These are phyloP conservation scores for Rhypophila decipiens DNA, from an alignment of 495 filamentous ascomycete species.

Conservation along the genomic window DNA sequence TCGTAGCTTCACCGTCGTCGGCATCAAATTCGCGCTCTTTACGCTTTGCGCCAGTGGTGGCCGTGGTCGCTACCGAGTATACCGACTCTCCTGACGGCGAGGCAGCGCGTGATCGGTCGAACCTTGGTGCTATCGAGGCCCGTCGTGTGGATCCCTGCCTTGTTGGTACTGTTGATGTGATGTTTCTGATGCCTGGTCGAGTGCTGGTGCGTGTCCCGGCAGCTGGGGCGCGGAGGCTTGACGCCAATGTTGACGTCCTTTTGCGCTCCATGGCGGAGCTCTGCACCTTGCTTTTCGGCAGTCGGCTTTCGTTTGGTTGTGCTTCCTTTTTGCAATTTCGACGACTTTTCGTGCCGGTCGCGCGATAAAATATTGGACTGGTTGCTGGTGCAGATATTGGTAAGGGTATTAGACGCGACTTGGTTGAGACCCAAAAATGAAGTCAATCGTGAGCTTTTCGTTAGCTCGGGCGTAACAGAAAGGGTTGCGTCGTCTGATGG, in stretches of 20 bases:
- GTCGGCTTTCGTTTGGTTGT: neutral
- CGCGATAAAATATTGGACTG: neutral
- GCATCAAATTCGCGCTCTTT: slow-evolving; percentile 79
- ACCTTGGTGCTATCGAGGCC: slow-evolving; percentile 23
- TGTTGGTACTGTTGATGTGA: slow-evolving; percentile 1
- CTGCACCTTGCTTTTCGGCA: neutral
- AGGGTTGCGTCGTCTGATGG: neutral
- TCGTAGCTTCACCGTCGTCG: slow-evolving; percentile 73
- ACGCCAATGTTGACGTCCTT: slow-evolving; percentile 18
- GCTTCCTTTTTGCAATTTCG: neutral
- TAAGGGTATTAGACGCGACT: neutral
- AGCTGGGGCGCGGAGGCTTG: slow-evolving; percentile 3
- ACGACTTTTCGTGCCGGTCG: no score
- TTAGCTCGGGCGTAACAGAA: neutral
- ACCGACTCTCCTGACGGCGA: slow-evolving; percentile 66
- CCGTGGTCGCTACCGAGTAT: slow-evolving; percentile 43
- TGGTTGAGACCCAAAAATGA: neutral
- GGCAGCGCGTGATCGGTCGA: slow-evolving; percentile 38
- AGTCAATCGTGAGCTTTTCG: neutral
- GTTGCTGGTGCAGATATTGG: neutral
- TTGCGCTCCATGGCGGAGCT: slow-evolving; percentile 28
- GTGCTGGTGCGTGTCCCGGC: slow-evolving; percentile 15
- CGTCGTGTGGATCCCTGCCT: slow-evolving; percentile 10
- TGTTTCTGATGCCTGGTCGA: slow-evolving; percentile 21
- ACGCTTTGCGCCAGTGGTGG: slow-evolving; percentile 56